phyloP scores from a whole-genome alignment of 148 eudicot species.

The Mesembryanthemum crystallinum region DNA sequence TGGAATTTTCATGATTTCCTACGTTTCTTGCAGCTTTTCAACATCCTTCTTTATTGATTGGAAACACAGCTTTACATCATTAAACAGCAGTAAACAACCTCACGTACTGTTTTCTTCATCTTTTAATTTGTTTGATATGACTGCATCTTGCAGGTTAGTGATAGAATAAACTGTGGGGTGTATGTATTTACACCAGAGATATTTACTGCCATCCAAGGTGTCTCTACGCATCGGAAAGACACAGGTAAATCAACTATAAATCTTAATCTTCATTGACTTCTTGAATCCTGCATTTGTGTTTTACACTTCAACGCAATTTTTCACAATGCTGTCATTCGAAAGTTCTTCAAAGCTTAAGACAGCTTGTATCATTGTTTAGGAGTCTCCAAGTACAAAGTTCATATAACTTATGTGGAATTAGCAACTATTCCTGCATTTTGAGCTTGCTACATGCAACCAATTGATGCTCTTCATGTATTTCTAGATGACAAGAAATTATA shows the following conservation, averaged over 20 bases:
- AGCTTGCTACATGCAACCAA: too few species aligned
- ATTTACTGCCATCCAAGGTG: conserved; percentile 57
- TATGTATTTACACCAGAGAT: conserved; percentile 65
- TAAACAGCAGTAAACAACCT: not conserved
- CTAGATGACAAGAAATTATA: not conserved
- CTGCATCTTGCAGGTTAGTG: conserved; percentile 58
- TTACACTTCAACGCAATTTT: not conserved
- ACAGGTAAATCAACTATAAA: conserved; percentile 38
- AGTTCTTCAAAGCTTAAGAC: too few species aligned
- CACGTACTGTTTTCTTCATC: not conserved
- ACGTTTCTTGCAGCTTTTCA: not conserved
- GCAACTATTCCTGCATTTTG: too few species aligned
- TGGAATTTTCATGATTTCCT: not conserved
- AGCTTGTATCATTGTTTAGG: not conserved
- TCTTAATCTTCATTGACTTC: not conserved
- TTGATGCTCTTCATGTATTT: not conserved
- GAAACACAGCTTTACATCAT: conserved; percentile 1
- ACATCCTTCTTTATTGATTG: not conserved
- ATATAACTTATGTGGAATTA: not conserved
- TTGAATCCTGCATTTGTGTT: not conserved
- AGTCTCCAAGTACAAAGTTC: not conserved
- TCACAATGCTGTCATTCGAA: not conserved
- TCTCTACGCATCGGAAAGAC: conserved; percentile 58
- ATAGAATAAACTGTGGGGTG: conserved; percentile 75
- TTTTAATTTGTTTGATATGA: conserved; percentile 5